Percentiles rank a stretch among this genome's conserved stretches.
Conservation (phyloP, 805 yeast genomes). For the Yarrowia osloensis region DNA sequence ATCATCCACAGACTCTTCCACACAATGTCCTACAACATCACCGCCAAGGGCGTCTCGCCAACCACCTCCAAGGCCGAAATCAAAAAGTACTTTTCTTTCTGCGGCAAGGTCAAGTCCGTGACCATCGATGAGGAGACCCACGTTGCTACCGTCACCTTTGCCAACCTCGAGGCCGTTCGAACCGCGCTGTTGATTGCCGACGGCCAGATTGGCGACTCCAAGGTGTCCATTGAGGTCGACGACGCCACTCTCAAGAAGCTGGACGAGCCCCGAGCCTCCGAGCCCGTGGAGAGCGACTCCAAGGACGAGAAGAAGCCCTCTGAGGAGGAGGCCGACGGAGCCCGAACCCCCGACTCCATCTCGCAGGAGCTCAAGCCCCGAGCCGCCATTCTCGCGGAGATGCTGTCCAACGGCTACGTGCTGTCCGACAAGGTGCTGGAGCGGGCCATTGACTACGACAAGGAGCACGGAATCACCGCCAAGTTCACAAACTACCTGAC, state of each 20-base stretch:
- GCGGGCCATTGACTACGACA: conserved; percentile 63
- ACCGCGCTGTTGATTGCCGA: conserved; percentile 73
- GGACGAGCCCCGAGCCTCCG: conserved; percentile 13
- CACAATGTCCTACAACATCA: conserved; percentile 43
- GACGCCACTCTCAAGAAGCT: conserved; percentile 35
- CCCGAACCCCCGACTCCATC: conserved; percentile 50
- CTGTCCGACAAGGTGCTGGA: conserved; percentile 62
- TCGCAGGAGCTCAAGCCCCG: conserved; percentile 79
- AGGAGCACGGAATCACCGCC: conserved; percentile 60
- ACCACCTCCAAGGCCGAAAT: conserved; percentile 54
- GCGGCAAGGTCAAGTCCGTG: conserved; percentile 55
- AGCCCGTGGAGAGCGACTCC: background rate
- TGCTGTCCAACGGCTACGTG: conserved; percentile 70
- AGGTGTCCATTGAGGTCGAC: conserved; percentile 50
- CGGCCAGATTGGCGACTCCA: conserved; percentile 66
- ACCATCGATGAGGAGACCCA: conserved; percentile 39
- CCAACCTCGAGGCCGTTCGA: conserved; percentile 59
- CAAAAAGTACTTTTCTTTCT: conserved; percentile 69
- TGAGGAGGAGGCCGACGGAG: conserved; percentile 34
- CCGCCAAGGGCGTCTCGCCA: conserved; percentile 59
- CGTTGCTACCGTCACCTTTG: conserved; percentile 56
- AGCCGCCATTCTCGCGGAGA: conserved; percentile 71
- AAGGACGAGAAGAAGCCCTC: conserved; percentile 33
- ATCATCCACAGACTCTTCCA: background rate
- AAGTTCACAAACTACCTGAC: conserved; percentile 59